These are phyloP conservation scores for Lipomyces spencermartinsiae DNA, from an alignment of 805 yeast species.

Conservation along the genomic window DNA sequence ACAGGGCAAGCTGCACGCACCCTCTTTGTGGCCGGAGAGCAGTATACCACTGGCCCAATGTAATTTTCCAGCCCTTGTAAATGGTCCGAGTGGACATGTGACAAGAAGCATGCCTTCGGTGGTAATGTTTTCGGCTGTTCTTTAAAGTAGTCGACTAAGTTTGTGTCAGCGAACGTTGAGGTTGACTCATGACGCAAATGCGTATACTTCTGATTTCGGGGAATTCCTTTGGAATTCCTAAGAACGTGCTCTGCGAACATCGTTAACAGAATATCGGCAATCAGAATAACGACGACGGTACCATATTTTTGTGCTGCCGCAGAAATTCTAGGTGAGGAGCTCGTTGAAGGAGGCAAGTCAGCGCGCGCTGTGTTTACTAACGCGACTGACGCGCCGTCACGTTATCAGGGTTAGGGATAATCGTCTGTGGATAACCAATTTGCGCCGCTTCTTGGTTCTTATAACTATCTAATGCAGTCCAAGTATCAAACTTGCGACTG, in stretches of 20 bases:
- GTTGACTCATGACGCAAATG: conserved; percentile 1
- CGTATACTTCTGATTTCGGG: conserved; percentile 55
- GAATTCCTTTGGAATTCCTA: conserved; percentile 56
- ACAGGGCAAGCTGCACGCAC: conserved; percentile 14
- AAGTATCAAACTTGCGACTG: too few species aligned
- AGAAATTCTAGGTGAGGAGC: neutral
- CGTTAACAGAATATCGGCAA: neutral
- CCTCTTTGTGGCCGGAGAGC: conserved; percentile 53
- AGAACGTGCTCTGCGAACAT: conserved; percentile 46
- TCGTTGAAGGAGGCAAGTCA: too few species aligned
- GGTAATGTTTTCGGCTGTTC: conserved; percentile 26
- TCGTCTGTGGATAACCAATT: too few species aligned
- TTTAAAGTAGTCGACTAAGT: conserved; percentile 46
- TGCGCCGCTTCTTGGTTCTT: too few species aligned
- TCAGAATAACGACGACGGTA: neutral
- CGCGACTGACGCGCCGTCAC: neutral
- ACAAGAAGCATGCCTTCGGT: conserved; percentile 49
- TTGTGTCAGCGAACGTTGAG: neutral
- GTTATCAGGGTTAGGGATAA: conserved; percentile 6
- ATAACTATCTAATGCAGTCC: too few species aligned
- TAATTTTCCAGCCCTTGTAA: conserved; percentile 54
- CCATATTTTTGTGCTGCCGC: neutral
- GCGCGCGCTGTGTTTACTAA: neutral
- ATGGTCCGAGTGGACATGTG: conserved; percentile 66
- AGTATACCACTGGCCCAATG: conserved; percentile 54